These are phyloP conservation scores for Stenogyne calaminthoides DNA, from an alignment of 305 asterid species.

Conservation along the genomic window DNA sequence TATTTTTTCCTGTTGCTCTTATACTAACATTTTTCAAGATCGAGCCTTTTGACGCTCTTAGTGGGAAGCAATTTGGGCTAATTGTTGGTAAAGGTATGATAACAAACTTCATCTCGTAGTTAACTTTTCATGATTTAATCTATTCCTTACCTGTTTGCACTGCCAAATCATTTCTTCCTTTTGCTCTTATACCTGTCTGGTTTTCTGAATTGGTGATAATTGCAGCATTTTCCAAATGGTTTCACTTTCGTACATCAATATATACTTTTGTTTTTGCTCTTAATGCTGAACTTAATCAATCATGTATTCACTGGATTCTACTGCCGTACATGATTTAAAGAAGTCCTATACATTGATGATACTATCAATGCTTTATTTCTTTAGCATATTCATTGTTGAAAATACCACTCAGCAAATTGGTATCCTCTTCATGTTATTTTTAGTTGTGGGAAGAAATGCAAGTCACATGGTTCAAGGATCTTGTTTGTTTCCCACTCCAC, in stretches of 20 bases:
- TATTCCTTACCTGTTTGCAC: neutral
- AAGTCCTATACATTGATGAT: neutral
- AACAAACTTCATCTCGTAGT: neutral
- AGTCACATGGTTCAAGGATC: neutral
- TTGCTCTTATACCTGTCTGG: too few species aligned
- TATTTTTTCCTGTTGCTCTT: constrained; percentile 75
- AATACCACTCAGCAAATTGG: neutral
- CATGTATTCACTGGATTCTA: constrained; percentile 1
- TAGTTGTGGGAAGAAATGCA: neutral
- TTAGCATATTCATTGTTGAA: neutral
- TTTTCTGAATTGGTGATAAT: constrained; percentile 8
- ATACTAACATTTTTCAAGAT: constrained; percentile 56
- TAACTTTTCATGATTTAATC: neutral
- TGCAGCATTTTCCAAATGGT: constrained; percentile 16
- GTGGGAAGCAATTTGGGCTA: constrained; percentile 68
- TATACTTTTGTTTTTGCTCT: neutral
- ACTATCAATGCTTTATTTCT: neutral
- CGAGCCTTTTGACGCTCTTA: constrained; percentile 58
- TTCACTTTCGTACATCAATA: neutral
- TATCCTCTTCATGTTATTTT: neutral
- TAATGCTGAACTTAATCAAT: constrained; percentile 8
- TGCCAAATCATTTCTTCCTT: neutral
- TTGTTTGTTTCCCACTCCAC: constrained; percentile 4
- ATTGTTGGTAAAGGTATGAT: constrained; percentile 89
- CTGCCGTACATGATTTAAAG: neutral